Conservation (phyloP, 2,329 filamentous ascomycete genomes). For the Didymella keratinophila region DNA sequence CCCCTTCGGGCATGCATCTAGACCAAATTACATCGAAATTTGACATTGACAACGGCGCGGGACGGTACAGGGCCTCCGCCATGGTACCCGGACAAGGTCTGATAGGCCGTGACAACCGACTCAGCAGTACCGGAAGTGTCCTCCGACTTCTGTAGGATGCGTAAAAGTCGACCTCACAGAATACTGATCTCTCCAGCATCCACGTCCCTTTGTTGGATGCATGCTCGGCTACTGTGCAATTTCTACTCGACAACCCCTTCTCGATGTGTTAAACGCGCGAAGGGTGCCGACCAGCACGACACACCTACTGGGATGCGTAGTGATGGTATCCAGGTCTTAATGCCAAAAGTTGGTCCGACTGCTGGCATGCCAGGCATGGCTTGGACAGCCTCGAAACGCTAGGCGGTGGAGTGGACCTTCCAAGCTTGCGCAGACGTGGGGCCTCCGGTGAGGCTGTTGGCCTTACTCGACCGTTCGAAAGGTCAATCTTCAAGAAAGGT, state of each 20-base stretch:
- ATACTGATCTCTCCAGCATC: background rate
- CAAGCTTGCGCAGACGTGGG: background rate
- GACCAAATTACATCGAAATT: conserved; percentile 11
- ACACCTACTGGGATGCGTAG: conserved; percentile 13
- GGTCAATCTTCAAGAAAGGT: background rate
- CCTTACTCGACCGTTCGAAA: background rate
- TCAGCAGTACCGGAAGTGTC: background rate
- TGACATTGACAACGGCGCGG: conserved; percentile 19
- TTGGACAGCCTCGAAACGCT: conserved; percentile 16
- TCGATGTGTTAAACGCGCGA: background rate
- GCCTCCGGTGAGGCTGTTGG: background rate
- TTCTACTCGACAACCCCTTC: conserved; percentile 3
- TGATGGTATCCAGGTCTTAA: background rate
- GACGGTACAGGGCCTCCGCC: conserved; percentile 1
- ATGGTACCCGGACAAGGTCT: conserved; percentile 1
- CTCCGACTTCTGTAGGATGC: conserved; percentile 1
- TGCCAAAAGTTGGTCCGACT: background rate
- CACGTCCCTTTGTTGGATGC: background rate
- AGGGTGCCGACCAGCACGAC: conserved; percentile 7
- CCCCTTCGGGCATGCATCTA: conserved; percentile 1
- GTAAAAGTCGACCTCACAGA: background rate
- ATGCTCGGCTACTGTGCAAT: background rate
- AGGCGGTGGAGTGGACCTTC: conserved; percentile 12
- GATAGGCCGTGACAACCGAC: conserved; percentile 2
- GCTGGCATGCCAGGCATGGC: conserved; percentile 4